Evolutionary conservation across 306 rosid genomes (phyloP), one percentile per base, ranked within the genome.

Genomic region (Rosa lucieae): DNA sequence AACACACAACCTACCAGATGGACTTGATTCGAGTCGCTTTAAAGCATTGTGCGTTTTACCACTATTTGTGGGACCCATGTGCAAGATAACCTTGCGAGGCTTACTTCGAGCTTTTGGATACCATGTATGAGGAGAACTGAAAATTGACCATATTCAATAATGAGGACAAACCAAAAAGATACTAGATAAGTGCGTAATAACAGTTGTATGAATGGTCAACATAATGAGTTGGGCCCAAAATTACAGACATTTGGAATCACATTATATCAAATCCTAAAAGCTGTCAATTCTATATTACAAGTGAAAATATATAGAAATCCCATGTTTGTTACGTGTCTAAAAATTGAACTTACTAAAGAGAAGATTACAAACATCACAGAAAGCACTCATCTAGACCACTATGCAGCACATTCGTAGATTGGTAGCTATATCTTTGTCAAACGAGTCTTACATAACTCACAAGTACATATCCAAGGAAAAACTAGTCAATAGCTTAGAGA

Each of bases 1-100:
- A 9, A 82, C 58, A 75, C 71, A 74, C 8, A 66, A 85, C 70
- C 68, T 89, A 95, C 99, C 99, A 77, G 96, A 93, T 84, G 89
- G 78, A 90, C 99, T 90, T 49, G 91, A 89, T 81, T 86, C 84
- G 3, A 95, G 98, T 76, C 79, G 85, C 93, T 93, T 90, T 82
- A 95, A 21, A 88, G 97, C 99, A 80, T 91, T 84, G 85, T 93
- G 67, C 5, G 99, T 95, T 89, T 95, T 95, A 76, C 99, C 99
- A 73, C 99, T 93, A 83, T 95, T 93, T 29, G 96, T 95, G 62
- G 98, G 97, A 87, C 99, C 99, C 87, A 95, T 90, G 88, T 95
- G 98, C 88, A 95, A 80, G 87, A 95, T 47, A 81, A 95, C 86
- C 88, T 80, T 93, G 70, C 98, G 93, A 32, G 49, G 89, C 86